Conservation (phyloP, 345 rosid species). For the Boechera retrofracta region DNA sequence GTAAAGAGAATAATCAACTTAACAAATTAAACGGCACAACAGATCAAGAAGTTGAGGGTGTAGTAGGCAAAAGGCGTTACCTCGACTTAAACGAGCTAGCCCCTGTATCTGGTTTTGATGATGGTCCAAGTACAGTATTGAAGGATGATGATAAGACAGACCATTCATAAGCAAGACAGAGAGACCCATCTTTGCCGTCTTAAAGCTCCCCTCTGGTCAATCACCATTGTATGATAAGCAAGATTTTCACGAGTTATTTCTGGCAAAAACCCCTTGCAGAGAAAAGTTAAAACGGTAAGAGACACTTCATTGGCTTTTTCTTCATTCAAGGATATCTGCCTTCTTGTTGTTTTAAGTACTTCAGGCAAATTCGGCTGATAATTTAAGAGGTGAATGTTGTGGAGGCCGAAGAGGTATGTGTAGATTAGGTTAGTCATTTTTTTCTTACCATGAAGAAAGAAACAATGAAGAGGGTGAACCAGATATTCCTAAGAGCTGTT, state of each 20-base stretch:
- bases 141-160: conserved; percentile 70
- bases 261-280: conserved; percentile 31
- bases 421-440: conserved; percentile 48
- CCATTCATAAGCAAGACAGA: conserved; percentile 52
- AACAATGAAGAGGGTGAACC: conserved; percentile 43
- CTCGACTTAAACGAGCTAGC: conserved; percentile 98
- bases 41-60: conserved; percentile 65
- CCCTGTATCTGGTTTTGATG: conserved; percentile 93
- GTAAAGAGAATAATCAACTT: conserved; percentile 54
- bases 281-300: conserved; percentile 31
- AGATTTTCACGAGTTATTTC: conserved; percentile 33
- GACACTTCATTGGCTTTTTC: conserved; percentile 33
- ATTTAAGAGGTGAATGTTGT: conserved; percentile 29
- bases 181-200: conserved; percentile 11
- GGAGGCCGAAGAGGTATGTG: conserved; percentile 44
- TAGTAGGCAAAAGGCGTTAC: conserved; percentile 67
- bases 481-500: conserved; percentile 40
- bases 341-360: conserved; percentile 35
- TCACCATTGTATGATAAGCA: conserved; percentile 43
- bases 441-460: conserved; percentile 35
- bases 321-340: conserved; percentile 41
- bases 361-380: conserved; percentile 38
- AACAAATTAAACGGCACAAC: conserved; percentile 59
- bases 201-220: conserved; percentile 30
- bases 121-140: conserved; percentile 66